A percentile compares a stretch with the other conserved stretches of the same genome.
phyloP scores from a whole-genome alignment of 768 basidiomycete species.

The Austroboletus eburneus region DNA sequence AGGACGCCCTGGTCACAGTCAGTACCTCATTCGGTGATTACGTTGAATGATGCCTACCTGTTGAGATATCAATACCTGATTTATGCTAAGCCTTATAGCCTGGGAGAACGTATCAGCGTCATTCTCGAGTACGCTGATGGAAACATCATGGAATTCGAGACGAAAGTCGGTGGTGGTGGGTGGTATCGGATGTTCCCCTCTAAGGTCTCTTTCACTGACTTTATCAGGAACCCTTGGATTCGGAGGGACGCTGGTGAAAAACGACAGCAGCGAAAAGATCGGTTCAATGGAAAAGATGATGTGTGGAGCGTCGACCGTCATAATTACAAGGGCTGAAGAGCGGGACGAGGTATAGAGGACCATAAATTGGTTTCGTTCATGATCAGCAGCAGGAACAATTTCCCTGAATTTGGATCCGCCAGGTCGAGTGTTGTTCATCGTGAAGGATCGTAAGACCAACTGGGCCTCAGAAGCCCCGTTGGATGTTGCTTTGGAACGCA shows the following conservation, averaged over 20 bases:
- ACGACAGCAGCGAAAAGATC: slow-evolving; percentile 81
- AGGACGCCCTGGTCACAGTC: slow-evolving; percentile 60
- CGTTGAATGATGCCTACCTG: slow-evolving; percentile 54
- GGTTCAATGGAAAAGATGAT: slow-evolving; percentile 92
- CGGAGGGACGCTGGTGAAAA: slow-evolving; percentile 62
- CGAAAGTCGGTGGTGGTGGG: slow-evolving; percentile 56
- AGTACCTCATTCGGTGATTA: slow-evolving; percentile 4
- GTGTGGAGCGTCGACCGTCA: slow-evolving; percentile 89
- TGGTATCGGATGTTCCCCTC: slow-evolving; percentile 9
- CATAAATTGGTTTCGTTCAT: slow-evolving; percentile 91
- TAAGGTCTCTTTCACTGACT: slow-evolving; percentile 9
- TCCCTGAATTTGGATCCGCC: slow-evolving; percentile 86
- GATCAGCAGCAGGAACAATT: slow-evolving; percentile 88
- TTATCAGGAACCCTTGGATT: slow-evolving; percentile 14
- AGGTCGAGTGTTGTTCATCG: slow-evolving; percentile 82
- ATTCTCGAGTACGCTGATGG: slow-evolving; percentile 82
- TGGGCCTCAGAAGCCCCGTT: slow-evolving; percentile 87
- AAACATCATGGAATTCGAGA: slow-evolving; percentile 86
- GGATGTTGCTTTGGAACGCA: slow-evolving; percentile 77
- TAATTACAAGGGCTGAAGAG: slow-evolving; percentile 63
- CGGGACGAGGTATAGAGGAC: slow-evolving; percentile 79
- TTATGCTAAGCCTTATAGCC: slow-evolving; percentile 81
- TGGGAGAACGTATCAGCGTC: slow-evolving; percentile 76
- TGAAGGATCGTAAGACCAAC: slow-evolving; percentile 84
- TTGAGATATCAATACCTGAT: slow-evolving; percentile 83